Evolutionary conservation across 2,329 filamentous ascomycete genomes (phyloP), one percentile per base, ranked within the genome.

Genomic region (Juglanconis sp.): DNA sequence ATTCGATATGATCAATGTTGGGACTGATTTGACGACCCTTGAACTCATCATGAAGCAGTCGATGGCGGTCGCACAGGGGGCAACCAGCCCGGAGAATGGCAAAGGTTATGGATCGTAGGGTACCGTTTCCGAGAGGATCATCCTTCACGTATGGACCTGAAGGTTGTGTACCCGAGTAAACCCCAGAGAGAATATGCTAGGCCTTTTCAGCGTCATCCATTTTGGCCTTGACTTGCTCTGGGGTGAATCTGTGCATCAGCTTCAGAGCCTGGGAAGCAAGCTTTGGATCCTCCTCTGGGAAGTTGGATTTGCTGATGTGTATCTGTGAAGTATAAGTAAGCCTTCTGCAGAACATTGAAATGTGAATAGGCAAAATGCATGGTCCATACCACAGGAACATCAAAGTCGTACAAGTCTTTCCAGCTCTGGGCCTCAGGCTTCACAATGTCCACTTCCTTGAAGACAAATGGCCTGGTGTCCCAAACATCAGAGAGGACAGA

Each of bases 391-490:
- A 93, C 90, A 0, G 90, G 90, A 7, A 91, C 90, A 66, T 94
- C 90, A 71, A 92, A 91, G 60, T 92, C 90, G 70, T 94, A 94
- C 1, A 92, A 69, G 53, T 87, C 80, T 68, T 84, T 86, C 90
- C 90, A 94, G 31, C 78, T 75, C 63, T 85, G 82, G 15, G 81
- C 80, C 32, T 85, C 82, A 0, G 82, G 79, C 53, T 82, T 81
- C 74, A 90, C 85, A 53, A 93, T 85, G 69, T 92, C 81, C 63
- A 91, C 79, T 72, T 92, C 88, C 7, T 79, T 77, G 72, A 86
- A 92, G 17, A 80, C 80, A 72, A 93, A 91, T 0, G 87, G 87
- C 32, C 87, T 78, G 34, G 76, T 73, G 60, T 89, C 83, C 82
- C 85, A 88, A 8, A 92, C 87, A 9, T 84, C 77, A 3, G 86